phyloP scores from a whole-genome alignment of 305 asterid genomes.

The Salvia sclarea region DNA sequence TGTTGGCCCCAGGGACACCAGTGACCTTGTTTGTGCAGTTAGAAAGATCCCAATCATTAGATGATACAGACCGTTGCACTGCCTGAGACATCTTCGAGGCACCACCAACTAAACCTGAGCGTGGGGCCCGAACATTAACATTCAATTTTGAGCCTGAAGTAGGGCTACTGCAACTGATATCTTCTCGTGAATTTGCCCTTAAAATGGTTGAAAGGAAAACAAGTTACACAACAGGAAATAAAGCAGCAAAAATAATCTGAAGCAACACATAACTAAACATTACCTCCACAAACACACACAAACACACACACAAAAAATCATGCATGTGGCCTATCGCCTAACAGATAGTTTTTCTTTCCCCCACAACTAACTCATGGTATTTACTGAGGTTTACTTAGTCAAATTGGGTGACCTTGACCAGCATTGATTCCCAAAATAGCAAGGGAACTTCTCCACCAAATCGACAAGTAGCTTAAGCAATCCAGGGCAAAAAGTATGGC shows the following conservation, averaged over 20 bases:
- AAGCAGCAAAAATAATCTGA: constrained; percentile 13
- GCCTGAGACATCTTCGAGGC: constrained; percentile 69
- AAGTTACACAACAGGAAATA: constrained; percentile 22
- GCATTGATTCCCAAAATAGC: background rate
- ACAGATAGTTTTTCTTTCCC: constrained; percentile 6
- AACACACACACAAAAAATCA: constrained; percentile 18
- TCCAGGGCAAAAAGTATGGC: constrained; percentile 4
- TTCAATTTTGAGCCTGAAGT: constrained; percentile 77
- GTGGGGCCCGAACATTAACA: constrained; percentile 74
- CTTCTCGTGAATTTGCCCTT: constrained; percentile 78
- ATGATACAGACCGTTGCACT: constrained; percentile 53
- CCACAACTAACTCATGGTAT: constrained; percentile 13
- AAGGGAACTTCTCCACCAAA: background rate
- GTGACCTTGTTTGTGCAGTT: constrained; percentile 69
- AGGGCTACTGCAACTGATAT: constrained; percentile 80
- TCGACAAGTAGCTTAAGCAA: constrained; percentile 5
- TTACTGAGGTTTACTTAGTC: constrained; percentile 11
- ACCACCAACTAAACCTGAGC: constrained; percentile 63
- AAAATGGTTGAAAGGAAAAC: constrained; percentile 28
- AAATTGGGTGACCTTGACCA: constrained; percentile 21
- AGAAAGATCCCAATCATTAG: constrained; percentile 85
- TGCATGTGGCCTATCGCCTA: constrained; percentile 25
- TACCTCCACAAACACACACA: background rate
- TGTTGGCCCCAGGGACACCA: constrained; percentile 54
- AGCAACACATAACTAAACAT: constrained; percentile 5